Percentiles rank a stretch among this genome's conserved stretches.
Evolutionary conservation across 2,329 filamentous ascomycete species (phyloP).

Genomic region (Sarocladiaceae sp.): DNA sequence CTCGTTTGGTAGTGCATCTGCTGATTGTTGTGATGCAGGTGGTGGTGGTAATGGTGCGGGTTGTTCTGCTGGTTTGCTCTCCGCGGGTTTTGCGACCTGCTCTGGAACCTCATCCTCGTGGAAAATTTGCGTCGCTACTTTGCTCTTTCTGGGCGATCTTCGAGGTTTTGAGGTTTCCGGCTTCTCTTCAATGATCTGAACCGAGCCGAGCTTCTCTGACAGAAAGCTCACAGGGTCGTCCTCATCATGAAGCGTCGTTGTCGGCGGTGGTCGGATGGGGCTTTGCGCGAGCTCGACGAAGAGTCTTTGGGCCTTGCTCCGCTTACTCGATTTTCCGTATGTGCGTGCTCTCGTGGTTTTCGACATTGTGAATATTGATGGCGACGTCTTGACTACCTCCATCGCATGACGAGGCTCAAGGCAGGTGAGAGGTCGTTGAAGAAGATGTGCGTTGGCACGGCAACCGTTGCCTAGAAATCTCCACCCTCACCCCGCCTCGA

Average conservation of each 20-base stretch:
- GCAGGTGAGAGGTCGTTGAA: background rate
- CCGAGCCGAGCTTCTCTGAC: slow-evolving; percentile 26
- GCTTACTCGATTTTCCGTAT: slow-evolving; percentile 45
- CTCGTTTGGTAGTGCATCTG: background rate
- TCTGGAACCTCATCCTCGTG: background rate
- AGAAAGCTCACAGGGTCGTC: slow-evolving; percentile 25
- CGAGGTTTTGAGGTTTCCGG: slow-evolving; percentile 3
- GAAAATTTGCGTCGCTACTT: background rate
- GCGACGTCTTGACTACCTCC: background rate
- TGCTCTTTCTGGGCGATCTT: slow-evolving; percentile 14
- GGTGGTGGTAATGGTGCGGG: background rate
- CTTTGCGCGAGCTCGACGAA: slow-evolving; percentile 47
- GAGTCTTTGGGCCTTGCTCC: slow-evolving; percentile 39
- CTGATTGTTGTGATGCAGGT: background rate
- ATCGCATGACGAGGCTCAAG: background rate
- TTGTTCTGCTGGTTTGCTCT: background rate
- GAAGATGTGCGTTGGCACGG: background rate
- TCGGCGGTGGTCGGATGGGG: slow-evolving; percentile 30
- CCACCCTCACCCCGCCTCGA: too few species aligned
- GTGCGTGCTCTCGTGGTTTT: slow-evolving; percentile 30
- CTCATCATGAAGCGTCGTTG: slow-evolving; percentile 12
- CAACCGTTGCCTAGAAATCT: background rate
- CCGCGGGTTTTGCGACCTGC: background rate
- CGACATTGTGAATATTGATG: background rate
- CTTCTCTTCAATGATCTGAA: slow-evolving; percentile 20